Base-by-base conservation (phyloP, 2,329 filamentous ascomycete species). In the Aspergillus flavus region DNA sequence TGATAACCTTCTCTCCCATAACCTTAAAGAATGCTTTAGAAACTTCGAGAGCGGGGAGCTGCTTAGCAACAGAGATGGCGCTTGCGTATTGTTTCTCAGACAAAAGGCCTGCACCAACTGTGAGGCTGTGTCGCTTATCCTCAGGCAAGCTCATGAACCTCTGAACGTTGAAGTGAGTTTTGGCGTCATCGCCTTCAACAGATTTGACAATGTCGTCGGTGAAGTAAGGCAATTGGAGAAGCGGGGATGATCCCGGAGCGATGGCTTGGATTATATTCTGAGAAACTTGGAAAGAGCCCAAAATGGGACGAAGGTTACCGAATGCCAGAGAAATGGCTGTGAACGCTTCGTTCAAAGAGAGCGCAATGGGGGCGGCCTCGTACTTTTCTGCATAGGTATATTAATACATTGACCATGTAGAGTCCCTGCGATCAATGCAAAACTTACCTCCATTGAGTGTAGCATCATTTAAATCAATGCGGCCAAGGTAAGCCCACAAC, bases 1-100 rank as follows among this genome's bases (percentile, higher is more conserved):
- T 96, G 73, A 99, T 92, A 77, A 90, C 91, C 69, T 91, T 92
- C 81, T 99, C 96, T 75, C 95, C 95, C 58, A 93, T 90, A 53
- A 99, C 96, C 84, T 99, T 99, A 88, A 99, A 99, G 81, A 97
- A 99, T 9, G 93, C 92, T 81, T 93, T 96, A 73, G 93, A 92
- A 12, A 99, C 88, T 62, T 91, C 87, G 61, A 99, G 84, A 67
- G 88, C 87, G 1, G 95, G 95, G 32, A 99, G 85, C 79, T 97
- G 92, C 71, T 88, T 88, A 32, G 93, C 94, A 34, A 97, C 90
- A 54, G 81, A 80, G 64, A 97, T 84, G 43, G 91, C 91, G 48
- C 89, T 86, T 67, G 87, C 83, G 79, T 97, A 97, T 77, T 97
- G 88, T 64, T 86, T 79, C 69, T 93, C 89, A 5, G 86, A 89